Evolutionary conservation across 257 asterid genomes (phyloP).

Genomic region (Euphrasia confusa): DNA sequence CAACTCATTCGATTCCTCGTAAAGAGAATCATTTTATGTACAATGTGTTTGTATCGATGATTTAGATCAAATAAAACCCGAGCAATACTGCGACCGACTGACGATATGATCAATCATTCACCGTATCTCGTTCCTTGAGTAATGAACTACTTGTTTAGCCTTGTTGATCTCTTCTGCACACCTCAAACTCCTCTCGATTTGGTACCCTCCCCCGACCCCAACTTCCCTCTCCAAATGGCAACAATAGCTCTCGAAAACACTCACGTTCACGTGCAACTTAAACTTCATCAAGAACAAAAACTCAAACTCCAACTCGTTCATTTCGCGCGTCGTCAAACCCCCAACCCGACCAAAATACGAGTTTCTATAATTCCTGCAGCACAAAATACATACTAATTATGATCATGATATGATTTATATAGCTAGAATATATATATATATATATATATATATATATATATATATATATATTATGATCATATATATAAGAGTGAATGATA

Average conservation of each 20-base stretch:
- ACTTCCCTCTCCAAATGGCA: conserved; percentile 96
- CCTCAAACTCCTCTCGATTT: conserved; percentile 79
- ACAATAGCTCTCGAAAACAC: conserved; percentile 86
- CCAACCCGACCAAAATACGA: conserved; percentile 92
- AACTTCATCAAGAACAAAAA: conserved; percentile 75
- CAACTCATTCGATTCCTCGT: too few relatives aligned
- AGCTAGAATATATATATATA: too few relatives aligned
- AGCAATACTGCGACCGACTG: background rate
- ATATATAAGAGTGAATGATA: too few relatives aligned
- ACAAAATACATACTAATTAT: background rate
- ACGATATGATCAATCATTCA: conserved; percentile 17
- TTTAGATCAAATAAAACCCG: conserved; percentile 26
- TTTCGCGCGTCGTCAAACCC: conserved; percentile 57
- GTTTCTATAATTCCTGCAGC: conserved; percentile 79
- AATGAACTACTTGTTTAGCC: conserved; percentile 30
- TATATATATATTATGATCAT: too few relatives aligned
- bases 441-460: too few relatives aligned
- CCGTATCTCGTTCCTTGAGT: conserved; percentile 29
- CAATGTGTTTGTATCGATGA: too few relatives aligned
- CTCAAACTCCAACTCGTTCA: conserved; percentile 67
- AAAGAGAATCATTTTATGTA: too few relatives aligned
- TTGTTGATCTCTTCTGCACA: conserved; percentile 92
- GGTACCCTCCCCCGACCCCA: conserved; percentile 89
- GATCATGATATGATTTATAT: too few relatives aligned
- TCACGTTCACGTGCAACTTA: conserved; percentile 85